Evolutionary conservation across 2,329 filamentous ascomycete genomes (phyloP).

Genomic region (Alternaria brassicae): DNA sequence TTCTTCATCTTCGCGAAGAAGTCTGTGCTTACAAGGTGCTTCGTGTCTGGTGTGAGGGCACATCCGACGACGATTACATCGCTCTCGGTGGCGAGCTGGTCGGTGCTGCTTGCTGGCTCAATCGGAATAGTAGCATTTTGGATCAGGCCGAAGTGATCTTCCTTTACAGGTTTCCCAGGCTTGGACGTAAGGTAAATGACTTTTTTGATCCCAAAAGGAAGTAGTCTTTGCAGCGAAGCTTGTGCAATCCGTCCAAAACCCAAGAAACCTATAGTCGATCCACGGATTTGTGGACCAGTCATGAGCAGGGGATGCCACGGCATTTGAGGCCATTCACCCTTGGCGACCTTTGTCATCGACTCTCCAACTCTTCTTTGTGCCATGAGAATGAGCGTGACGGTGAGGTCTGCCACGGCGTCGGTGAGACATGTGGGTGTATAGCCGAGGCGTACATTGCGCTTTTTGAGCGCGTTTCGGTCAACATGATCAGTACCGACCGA

Average conservation of each 20-base stretch:
- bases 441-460: conserved; percentile 37
- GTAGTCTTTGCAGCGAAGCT: conserved; percentile 32
- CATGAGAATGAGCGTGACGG: conserved; percentile 44
- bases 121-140: conserved; percentile 27
- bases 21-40: conserved; percentile 34
- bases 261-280: conserved; percentile 36
- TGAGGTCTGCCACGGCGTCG: conserved; percentile 41
- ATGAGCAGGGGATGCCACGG: conserved; percentile 42
- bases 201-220: conserved; percentile 38
- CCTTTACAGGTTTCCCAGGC: conserved; percentile 31
- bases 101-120: conserved; percentile 25
- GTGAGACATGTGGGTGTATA: conserved; percentile 43
- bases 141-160: conserved; percentile 35
- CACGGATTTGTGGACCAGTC: conserved; percentile 38
- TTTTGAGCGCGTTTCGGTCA: conserved; percentile 33
- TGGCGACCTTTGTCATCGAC: conserved; percentile 32
- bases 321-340: conserved; percentile 40
- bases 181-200: conserved; percentile 38
- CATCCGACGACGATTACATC: conserved; percentile 42
- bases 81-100: conserved; percentile 39
- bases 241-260: conserved; percentile 42
- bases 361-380: conserved; percentile 41
- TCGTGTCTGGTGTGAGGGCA: conserved; percentile 35
- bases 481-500: conserved; percentile 45
- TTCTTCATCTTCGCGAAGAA: conserved; percentile 60